Conservation (phyloP, 495 filamentous ascomycete genomes). For the Daldinia grandis region DNA sequence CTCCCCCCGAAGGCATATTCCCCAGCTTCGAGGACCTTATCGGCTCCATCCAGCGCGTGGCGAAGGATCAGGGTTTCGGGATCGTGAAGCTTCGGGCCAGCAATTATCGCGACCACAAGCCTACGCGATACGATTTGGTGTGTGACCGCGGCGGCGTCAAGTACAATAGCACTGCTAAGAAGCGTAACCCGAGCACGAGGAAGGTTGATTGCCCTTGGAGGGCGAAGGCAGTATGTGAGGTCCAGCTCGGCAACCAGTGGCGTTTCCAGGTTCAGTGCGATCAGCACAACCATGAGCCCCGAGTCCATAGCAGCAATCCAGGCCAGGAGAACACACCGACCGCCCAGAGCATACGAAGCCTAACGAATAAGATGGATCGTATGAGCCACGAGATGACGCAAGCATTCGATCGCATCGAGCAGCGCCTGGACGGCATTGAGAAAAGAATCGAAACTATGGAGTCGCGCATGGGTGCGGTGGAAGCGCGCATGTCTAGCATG, state of each 20-base stretch:
- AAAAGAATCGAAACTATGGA: conserved; percentile 56
- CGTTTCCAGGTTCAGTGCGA: conserved; percentile 57
- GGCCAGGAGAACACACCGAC: conserved; percentile 57
- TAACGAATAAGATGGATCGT: conserved; percentile 60
- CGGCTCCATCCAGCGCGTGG: conserved; percentile 51
- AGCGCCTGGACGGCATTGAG: conserved; percentile 53
- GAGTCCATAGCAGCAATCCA: conserved; percentile 50
- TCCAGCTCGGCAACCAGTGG: conserved; percentile 60
- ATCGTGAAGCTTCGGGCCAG: conserved; percentile 61
- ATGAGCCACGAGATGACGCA: conserved; percentile 54
- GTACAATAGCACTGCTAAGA: conserved; percentile 62
- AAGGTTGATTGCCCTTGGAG: conserved; percentile 63
- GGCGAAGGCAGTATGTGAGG: conserved; percentile 62
- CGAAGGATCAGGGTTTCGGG: conserved; percentile 60
- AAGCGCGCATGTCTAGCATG: conserved; percentile 52
- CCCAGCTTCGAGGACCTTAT: conserved; percentile 57
- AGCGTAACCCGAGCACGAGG: conserved; percentile 61
- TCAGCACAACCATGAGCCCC: conserved; percentile 61
- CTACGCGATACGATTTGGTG: conserved; percentile 60
- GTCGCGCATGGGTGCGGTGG: conserved; percentile 50
- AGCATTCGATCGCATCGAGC: conserved; percentile 43
- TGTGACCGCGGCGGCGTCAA: conserved; percentile 63
- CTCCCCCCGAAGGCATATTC: conserved; percentile 59
- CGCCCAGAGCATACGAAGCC: conserved; percentile 55
- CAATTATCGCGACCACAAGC: conserved; percentile 61